Percentiles rank a stretch among this genome's conserved stretches.
Conservation (phyloP, 352 stramenopile species). For the Sclerospora graminicola region DNA sequence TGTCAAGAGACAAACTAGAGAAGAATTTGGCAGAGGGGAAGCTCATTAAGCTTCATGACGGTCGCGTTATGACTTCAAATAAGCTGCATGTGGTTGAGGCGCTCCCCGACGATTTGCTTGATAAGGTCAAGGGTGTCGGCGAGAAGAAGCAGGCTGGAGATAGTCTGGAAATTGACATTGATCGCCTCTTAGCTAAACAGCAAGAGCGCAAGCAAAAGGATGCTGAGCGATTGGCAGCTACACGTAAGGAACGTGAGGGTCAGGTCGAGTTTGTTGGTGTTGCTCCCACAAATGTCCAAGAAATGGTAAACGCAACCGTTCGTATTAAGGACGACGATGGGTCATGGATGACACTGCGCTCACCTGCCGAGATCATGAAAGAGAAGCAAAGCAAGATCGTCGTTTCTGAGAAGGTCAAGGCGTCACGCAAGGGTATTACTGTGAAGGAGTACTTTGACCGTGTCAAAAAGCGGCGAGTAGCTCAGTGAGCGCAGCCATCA, state of each 20-base stretch:
- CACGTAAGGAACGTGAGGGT: constrained; percentile 23
- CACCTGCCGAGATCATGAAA: constrained; percentile 69
- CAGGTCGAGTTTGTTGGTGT: constrained; percentile 64
- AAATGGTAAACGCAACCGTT: constrained; percentile 68
- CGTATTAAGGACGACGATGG: constrained; percentile 79
- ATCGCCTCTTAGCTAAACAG: constrained; percentile 61
- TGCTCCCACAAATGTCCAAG: constrained; percentile 44
- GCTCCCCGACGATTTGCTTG: constrained; percentile 61
- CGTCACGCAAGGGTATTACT: constrained; percentile 61
- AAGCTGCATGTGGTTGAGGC: constrained; percentile 78
- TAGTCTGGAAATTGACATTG: constrained; percentile 61
- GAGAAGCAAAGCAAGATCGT: constrained; percentile 57
- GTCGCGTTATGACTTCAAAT: constrained; percentile 78
- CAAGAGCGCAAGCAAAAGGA: constrained; percentile 50
- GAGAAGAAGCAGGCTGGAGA: constrained; percentile 19
- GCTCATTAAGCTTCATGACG: constrained; percentile 56
- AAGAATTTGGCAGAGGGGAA: constrained; percentile 72
- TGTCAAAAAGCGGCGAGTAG: constrained; percentile 65
- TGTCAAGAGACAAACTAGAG: constrained; percentile 74
- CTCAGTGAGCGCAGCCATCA: constrained; percentile 16
- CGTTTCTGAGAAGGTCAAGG: constrained; percentile 60
- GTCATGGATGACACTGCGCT: constrained; percentile 72
- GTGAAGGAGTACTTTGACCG: constrained; percentile 84
- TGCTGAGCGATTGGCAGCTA: constrained; percentile 34
- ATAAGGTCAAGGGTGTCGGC: constrained; percentile 36